Conservation (phyloP, 108 stramenopile species). For the Cyclotella choctawhatcheeana region DNA sequence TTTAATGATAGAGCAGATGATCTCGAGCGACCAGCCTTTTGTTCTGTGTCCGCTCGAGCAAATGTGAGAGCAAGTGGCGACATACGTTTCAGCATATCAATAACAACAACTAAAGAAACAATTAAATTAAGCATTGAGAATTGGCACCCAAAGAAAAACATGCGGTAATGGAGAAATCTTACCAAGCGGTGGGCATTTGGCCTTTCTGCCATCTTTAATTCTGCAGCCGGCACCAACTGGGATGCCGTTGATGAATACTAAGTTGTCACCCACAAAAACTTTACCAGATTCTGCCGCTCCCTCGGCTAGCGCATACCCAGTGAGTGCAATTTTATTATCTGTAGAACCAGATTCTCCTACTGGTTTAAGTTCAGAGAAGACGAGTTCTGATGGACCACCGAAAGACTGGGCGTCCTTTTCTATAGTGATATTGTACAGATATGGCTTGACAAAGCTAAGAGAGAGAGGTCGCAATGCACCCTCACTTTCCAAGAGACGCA, state of each 20-base stretch:
- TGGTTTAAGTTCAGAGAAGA: conserved; percentile 57
- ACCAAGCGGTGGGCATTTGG: conserved; percentile 35
- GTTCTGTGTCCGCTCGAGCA: conserved; percentile 67
- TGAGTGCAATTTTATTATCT: conserved; percentile 62
- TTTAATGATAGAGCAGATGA: conserved; percentile 51
- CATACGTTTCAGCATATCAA: conserved; percentile 58
- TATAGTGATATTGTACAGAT: conserved; percentile 54
- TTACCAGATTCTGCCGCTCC: conserved; percentile 73
- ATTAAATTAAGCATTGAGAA: not conserved
- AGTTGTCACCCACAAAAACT: conserved; percentile 83
- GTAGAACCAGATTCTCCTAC: conserved; percentile 33
- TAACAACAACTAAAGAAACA: conserved; percentile 48
- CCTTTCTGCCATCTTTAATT: conserved; percentile 52
- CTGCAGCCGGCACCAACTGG: conserved; percentile 85
- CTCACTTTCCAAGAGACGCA: conserved; percentile 59
- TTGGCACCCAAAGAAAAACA: not conserved
- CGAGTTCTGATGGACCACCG: conserved; percentile 78
- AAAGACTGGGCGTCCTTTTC: conserved; percentile 40
- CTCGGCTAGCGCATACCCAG: conserved; percentile 70
- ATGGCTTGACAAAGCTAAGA: conserved; percentile 73
- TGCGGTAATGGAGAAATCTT: conserved; percentile 2
- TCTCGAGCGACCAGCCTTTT: conserved; percentile 30
- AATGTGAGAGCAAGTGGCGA: conserved; percentile 86
- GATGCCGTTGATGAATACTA: conserved; percentile 84
- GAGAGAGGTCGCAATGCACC: conserved; percentile 68